Conservation (phyloP, 177 flowering plant genomes). For the Telopea speciosissima region DNA sequence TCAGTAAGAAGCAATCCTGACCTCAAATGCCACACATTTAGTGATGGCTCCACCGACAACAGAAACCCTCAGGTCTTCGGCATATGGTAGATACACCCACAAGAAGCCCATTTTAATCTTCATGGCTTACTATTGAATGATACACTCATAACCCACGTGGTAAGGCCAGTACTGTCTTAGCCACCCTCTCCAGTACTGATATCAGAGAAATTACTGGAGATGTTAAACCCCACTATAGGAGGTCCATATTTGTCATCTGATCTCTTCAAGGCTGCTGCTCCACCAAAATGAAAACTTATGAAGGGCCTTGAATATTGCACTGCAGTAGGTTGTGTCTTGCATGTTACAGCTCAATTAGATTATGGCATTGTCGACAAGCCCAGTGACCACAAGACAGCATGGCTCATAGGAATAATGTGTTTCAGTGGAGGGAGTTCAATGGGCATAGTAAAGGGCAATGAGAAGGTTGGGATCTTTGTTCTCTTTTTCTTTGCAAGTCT, state of each 20-base stretch:
- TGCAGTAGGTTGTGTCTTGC: not conserved
- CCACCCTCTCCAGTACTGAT: too few relatives aligned
- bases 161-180: not conserved
- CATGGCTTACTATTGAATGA: too few relatives aligned
- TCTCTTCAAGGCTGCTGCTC: too few relatives aligned
- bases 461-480: too few relatives aligned
- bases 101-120: not conserved
- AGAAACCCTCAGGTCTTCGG: not conserved
- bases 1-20: not conserved
- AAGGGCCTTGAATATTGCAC: not conserved
- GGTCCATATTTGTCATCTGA: too few relatives aligned
- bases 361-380: not conserved
- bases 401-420: not conserved
- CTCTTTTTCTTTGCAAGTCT: too few relatives aligned
- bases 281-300: too few relatives aligned
- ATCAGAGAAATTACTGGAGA: too few relatives aligned
- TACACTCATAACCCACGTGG: not conserved
- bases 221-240: too few relatives aligned
- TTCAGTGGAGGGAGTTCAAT: not conserved
- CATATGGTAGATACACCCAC: not conserved
- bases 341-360: not conserved
- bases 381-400: not conserved
- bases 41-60: not conserved
- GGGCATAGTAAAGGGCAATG: not conserved
- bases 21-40: not conserved